Evolutionary conservation across 208 protist genomes (phyloP), one percentile per base, ranked within the genome.

Genomic region (Acanthamoeba culbertsoni): DNA sequence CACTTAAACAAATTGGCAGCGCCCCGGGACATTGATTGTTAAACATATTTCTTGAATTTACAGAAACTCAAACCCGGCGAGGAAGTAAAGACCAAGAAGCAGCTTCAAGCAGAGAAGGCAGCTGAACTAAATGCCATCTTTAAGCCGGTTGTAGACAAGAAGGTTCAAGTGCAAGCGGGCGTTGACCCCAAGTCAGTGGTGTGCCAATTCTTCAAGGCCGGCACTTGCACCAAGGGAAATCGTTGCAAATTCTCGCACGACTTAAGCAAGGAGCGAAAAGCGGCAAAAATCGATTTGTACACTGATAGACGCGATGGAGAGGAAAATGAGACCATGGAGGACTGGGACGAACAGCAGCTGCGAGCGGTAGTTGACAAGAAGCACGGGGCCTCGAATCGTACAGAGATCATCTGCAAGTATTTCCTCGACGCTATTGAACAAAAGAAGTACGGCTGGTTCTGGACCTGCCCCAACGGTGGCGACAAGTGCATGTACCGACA

Each of bases 361-460:
- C 92, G 95, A 73, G 46, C 73, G 0, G 97, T 96, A 16, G 94
- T 98, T 33, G 42, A 86, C 1, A 84, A 86, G 20, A 97, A 96
- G 82, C 79, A 86, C 48, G 63, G 18, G 35, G 46, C 51, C 45
- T 31, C 33, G 14, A 62, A 65, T 16, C 62, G 65, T 7, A 92
- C 42, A 28, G 43, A 92, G 20, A 63, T 95, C 82, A 95, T 98
- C 45, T 98, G 97, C 93, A 97, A 98, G 94, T 97, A 93, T 93
- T 98, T 98, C 93, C 63, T 98, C 8, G 96, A 97, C 18, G 97
- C 96, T 0, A 91, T 98, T 23, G 97, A 98, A 93, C 71, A 86
- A 23, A 86, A 71, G n/a, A 68, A 95, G 77, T 98, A 98, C 91
- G 97, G 97, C 79, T 98, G 96, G 96, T 97, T 98, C 94, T 98